phyloP scores from a whole-genome alignment of 2,329 filamentous ascomycete genomes.

The Polychaeton citri region DNA sequence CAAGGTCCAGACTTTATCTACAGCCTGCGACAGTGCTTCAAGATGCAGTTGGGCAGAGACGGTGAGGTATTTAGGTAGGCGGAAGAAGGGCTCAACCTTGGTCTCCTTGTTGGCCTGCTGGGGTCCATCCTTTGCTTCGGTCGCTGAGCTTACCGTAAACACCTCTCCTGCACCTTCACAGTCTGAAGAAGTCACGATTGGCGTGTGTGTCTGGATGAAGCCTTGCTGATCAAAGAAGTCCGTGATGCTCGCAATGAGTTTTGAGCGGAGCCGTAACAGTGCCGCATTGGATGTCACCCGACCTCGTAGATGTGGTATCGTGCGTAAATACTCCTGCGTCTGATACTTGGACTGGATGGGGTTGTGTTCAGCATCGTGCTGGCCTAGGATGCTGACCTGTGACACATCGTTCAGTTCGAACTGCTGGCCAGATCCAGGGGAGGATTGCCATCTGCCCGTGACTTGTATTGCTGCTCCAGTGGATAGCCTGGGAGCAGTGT shows the following conservation, averaged over 20 bases:
- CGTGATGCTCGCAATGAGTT: conserved; percentile 58
- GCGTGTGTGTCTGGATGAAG: conserved; percentile 78
- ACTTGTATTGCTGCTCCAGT: conserved; percentile 71
- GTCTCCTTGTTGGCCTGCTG: neutral
- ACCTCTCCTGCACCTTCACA: conserved; percentile 95
- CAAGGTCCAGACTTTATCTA: conserved; percentile 85
- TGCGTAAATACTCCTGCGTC: conserved; percentile 73
- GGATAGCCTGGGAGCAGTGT: conserved; percentile 47
- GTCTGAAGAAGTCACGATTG: conserved; percentile 90
- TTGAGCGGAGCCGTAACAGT: conserved; percentile 69
- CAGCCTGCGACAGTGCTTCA: conserved; percentile 76
- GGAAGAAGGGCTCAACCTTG: conserved; percentile 54
- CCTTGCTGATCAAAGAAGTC: conserved; percentile 59
- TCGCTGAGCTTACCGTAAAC: conserved; percentile 49
- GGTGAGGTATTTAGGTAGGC: conserved; percentile 79
- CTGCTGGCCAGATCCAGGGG: conserved; percentile 51
- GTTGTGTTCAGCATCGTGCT: conserved; percentile 74
- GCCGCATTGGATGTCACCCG: conserved; percentile 71
- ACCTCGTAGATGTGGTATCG: conserved; percentile 73
- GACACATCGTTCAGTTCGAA: conserved; percentile 65
- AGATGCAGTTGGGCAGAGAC: conserved; percentile 92
- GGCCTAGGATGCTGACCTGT: conserved; percentile 56
- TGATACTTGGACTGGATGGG: conserved; percentile 97
- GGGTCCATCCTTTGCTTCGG: conserved; percentile 11
- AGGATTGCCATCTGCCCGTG: conserved; percentile 62